Base-by-base conservation (phyloP, 805 yeast species). In the Schwanniomyces occidentalis region DNA sequence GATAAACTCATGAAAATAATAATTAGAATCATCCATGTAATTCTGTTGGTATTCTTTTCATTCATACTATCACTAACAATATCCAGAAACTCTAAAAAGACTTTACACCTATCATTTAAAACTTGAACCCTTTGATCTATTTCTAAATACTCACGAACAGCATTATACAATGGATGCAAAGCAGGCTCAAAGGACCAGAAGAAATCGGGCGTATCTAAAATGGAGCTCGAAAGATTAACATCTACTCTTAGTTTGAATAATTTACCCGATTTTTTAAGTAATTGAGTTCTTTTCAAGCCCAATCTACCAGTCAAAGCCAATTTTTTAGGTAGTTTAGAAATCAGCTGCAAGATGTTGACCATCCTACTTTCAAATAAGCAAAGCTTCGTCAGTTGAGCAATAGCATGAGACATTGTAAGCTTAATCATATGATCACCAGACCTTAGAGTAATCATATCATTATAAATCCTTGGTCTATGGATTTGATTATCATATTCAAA, bases 151-250 rank as follows among this genome's bases (percentile, higher is more conserved):
- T 93, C 96, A 39, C 96, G 66, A 37, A 90, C 81, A 2, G 97
- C 97, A 22, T 73, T 71, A 59, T 93, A 93, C 26, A 93, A 66
- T 3, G 98, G 98, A 56, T 91, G 95, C 45, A 93, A 72, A 24
- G 95, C 90, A 4, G 99, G 99, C 61, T 93, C 99, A 42, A 75
- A 32, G 19, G 90, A 85, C 99, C 99, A 93, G 59, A 93, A 93
- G 53, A 87, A 89, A 42, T 88, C 96, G 0, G 99, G 99, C 0
- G 96, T 89, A 52, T 93, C 99, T 35, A 93, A 69, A 15, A 93
- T 89, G 44, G 86, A 86, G 8, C 96, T 86, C 4, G 91, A 82
- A 32, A 93, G 65, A 55, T 93, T 93, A 4, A 93, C 97, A 59
- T 93, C 98, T 9, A 90, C 96, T 32, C 98, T 71, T 18, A 93